Evolutionary conservation across 331 rosid genomes (phyloP).

Genomic region (Pyrus hybrid): DNA sequence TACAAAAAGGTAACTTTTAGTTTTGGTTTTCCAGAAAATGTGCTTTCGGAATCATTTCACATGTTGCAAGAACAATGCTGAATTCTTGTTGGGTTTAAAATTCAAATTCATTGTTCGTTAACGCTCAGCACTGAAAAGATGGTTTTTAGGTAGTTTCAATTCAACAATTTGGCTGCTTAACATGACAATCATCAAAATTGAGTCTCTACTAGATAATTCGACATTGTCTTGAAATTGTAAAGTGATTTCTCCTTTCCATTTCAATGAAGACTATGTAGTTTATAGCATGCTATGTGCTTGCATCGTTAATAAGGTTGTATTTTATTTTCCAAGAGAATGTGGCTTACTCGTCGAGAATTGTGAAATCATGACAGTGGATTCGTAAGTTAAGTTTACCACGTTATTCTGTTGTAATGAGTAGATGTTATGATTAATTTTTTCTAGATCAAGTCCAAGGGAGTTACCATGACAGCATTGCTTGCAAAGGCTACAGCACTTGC

Average conservation of each 20-base stretch:
- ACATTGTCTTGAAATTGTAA: neutral
- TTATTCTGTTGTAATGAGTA: neutral
- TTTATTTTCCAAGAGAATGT: neutral
- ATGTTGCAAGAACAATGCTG: neutral
- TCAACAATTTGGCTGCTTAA: neutral
- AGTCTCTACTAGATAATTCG: neutral
- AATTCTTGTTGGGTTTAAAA: too few species aligned
- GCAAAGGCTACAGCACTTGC: conserved; percentile 98
- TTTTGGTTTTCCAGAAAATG: too few species aligned
- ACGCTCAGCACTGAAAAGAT: neutral
- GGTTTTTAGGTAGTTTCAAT: neutral
- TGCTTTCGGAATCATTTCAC: neutral
- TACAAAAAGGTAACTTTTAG: conserved; percentile 69
- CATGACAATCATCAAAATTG: neutral
- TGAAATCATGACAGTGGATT: neutral
- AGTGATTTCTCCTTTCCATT: neutral
- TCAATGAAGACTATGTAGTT: neutral
- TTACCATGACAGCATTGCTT: conserved; percentile 97
- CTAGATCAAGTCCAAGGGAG: conserved; percentile 93
- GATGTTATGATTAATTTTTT: neutral
- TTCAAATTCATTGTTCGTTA: neutral
- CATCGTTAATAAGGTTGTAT: neutral
- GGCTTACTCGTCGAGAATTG: neutral
- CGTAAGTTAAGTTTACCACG: neutral
- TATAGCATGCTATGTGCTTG: neutral